Evolutionary conservation across 805 yeast genomes (phyloP).

Genomic region (Cyberlindnera saturnus): DNA sequence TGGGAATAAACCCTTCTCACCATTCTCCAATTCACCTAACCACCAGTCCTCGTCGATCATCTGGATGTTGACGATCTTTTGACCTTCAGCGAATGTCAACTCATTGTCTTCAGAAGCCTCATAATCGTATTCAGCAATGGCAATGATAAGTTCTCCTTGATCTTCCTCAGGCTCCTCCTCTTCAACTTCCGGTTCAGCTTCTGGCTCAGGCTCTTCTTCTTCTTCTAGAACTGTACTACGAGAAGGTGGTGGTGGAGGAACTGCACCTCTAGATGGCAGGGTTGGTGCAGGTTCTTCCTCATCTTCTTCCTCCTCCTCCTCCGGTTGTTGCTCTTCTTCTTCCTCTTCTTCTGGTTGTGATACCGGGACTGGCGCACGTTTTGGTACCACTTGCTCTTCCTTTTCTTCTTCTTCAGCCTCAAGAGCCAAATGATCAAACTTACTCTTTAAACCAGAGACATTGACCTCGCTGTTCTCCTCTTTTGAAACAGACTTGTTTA

Average conservation of each 20-base stretch:
- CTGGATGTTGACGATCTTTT: conserved; percentile 72
- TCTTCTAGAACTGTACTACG: conserved; percentile 15
- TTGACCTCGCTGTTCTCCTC: conserved; percentile 23
- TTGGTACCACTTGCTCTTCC: conserved; percentile 12
- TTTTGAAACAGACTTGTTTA: conserved; percentile 23
- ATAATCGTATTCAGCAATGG: conserved; percentile 82
- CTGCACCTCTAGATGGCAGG: conserved; percentile 16
- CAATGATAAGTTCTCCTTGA: conserved; percentile 32
- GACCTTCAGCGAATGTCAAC: conserved; percentile 79
- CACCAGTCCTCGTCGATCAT: conserved; percentile 97
- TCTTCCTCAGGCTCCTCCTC: conserved; percentile 17
- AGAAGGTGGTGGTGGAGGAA: conserved; percentile 23
- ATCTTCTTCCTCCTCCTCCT: conserved; percentile 2
- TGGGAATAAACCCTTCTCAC: conserved; percentile 84
- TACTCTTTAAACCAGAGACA: conserved; percentile 31
- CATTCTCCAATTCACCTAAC: conserved; percentile 74
- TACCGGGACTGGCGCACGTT: conserved; percentile 9
- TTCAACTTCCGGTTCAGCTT: conserved; percentile 11
- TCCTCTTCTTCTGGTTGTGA: conserved; percentile 6
- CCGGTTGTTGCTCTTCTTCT: not conserved
- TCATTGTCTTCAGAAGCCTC: conserved; percentile 94
- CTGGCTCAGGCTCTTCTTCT: conserved; percentile 8
- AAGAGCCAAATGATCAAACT: conserved; percentile 28
- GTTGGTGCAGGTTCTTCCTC: conserved; percentile 16
- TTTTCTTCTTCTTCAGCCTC: conserved; percentile 21